Base-by-base conservation (phyloP, 2,329 filamentous ascomycete genomes). In the Curvularia sp. region DNA sequence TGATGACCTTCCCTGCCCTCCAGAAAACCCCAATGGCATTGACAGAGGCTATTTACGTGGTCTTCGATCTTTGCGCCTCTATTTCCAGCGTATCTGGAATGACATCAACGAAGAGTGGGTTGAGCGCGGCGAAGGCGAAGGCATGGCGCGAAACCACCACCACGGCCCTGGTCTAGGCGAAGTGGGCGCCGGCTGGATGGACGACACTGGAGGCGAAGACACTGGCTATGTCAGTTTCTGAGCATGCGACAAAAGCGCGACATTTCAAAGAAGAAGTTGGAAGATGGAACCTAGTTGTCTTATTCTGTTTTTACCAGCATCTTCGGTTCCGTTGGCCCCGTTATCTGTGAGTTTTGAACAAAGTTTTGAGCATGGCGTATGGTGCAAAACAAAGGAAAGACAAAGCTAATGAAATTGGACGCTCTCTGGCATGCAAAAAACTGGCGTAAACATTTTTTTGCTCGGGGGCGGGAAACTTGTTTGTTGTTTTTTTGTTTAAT, bases 41-140 rank as follows among this genome's bases (percentile, higher is more conserved):
- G 95, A 99, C 67, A 86, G 88, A 28, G 95, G 95, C 0, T 99
- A 98, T 71, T 81, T 99, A 41, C 89, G 93, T 55, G 95, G 95
- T 0, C 78, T 99, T 58, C 84, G 89, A 51, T 92, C 88, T 3
- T 80, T 99, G 65, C 85, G 88, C 56, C 86, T 88, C 73, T 98
- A 97, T 75, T 96, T 99, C 70, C 84, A 93, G 68, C 86, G 88
- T 55, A 97, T 99, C 53, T 89, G 95, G 80, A 86, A 86, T 67
- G 93, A 98, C 63, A 85, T 94, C 52, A 81, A 81, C 43, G 74
- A 78, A 49, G 77, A 79, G 26, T 80, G 77, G 75, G 77, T 79
- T 4, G 77, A 80, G 64, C 70, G 79, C 31, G 78, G 78, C 31
- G 77, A 81, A 53, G 76, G 78, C 20, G 74, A 79, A 53, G 74